Conservation (phyloP, 73 alveolate species). For the Stentor roeselii region DNA sequence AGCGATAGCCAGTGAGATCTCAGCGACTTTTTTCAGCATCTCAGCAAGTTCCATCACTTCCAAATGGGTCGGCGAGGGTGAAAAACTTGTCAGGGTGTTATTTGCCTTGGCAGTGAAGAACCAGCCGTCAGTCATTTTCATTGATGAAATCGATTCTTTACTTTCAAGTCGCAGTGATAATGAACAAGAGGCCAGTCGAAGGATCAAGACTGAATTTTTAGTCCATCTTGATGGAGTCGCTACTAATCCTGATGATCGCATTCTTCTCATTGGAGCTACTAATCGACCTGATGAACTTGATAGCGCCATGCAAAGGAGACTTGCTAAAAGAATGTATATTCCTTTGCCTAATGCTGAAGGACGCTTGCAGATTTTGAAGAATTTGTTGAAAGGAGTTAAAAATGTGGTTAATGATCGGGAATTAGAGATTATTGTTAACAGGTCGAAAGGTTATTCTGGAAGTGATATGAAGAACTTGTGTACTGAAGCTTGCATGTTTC, state of each 20-base stretch:
- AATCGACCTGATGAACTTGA: conserved; percentile 97
- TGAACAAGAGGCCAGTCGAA: conserved; percentile 94
- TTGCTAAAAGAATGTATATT: conserved; percentile 84
- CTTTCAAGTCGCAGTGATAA: conserved; percentile 88
- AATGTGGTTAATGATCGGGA: conserved; percentile 56
- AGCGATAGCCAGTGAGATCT: conserved; percentile 90
- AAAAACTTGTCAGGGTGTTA: conserved; percentile 92
- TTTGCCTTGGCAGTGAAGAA: conserved; percentile 87
- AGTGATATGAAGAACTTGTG: conserved; percentile 94
- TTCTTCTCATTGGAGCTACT: conserved; percentile 88
- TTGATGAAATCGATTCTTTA: conserved; percentile 98
- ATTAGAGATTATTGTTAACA: conserved; percentile 44
- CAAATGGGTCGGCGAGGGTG: conserved; percentile 99
- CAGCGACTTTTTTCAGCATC: conserved; percentile 91
- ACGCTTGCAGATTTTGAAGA: conserved; percentile 69
- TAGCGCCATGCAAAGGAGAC: conserved; percentile 85
- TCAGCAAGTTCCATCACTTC: conserved; percentile 95
- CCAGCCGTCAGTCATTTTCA: conserved; percentile 94
- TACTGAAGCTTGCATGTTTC: conserved; percentile 98
- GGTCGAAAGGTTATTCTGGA: conserved; percentile 65
- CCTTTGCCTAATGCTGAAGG: conserved; percentile 96
- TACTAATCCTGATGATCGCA: conserved; percentile 76
- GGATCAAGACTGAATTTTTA: conserved; percentile 97
- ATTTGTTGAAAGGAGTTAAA: conserved; percentile 68
- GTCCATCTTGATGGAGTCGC: conserved; percentile 90